Base-by-base conservation (phyloP, 2,329 filamentous ascomycete species). In the Colletotrichum sp. region DNA sequence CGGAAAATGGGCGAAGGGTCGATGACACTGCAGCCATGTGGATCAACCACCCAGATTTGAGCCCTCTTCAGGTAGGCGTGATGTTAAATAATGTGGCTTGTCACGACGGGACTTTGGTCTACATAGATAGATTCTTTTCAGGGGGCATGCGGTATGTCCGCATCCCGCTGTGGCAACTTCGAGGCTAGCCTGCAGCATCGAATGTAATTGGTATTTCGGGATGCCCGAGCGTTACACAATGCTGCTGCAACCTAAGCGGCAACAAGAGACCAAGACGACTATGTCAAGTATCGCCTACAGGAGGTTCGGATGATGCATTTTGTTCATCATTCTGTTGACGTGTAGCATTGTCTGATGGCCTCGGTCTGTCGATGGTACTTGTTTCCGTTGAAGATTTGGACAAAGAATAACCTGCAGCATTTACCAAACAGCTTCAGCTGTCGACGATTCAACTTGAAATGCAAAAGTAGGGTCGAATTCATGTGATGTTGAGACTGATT, bases 351-450 rank as follows among this genome's bases (percentile, higher is more conserved):
- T 2, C 44, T 3, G 12, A n/a, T 48, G 8, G 10, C 44, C 44
- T 12, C 39, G 3, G n/a, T 12, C 10, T 0, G n/a, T 7, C 9
- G n/a, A 22, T 13, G 0, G n/a, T 48, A 1, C 1, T 1, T 48
- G 39, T 9, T 44, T 44, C 1, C 18, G 18, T 44, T 2, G 18
- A n/a, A 6, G 5, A n/a, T 44, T 44, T 2, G 39, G 39, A 1
- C 39, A n/a, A 0, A 44, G 39, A n/a, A n/a, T 44, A 0, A n/a
- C n/a, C n/a, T 22, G 44, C n/a, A 48, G 44, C 18, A 13, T 2
- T 22, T 48, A 22, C 0, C 3, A 13, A 8, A 22, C 0, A 44
- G 18, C 5, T n/a, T n/a, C 39, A n/a, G 39, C 2, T 44, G 44
- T 48, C 18, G 2, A 13, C n/a, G 44, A 12, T 22, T 22, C 44